Base-by-base conservation (phyloP, 176 grass and related monocot genomes). In the Hyparrhenia diplandra region DNA sequence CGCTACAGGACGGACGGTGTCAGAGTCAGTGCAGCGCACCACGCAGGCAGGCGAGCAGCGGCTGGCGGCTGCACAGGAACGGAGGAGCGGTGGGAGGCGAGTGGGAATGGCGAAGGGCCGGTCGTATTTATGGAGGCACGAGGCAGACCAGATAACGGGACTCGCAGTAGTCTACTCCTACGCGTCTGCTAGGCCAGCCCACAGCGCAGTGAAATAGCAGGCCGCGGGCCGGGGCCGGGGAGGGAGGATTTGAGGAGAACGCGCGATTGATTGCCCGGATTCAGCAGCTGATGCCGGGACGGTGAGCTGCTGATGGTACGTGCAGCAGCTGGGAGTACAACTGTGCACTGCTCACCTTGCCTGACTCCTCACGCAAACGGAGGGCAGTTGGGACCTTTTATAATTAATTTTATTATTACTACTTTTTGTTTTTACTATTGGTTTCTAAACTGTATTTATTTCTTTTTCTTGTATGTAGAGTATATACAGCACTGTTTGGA, bases 81-180 rank as follows among this genome's bases (percentile, higher is more conserved):
- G 7, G 16, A 8, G 5, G 58, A 47, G 10, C 21, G 70, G 59
- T 52, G 64, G 62, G 52, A 18, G 42, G 4, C 21, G 30, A 8
- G 24, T 10, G 8, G 37, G 45, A 49, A 2, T 7, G 76, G 69
- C 14, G 4, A 18, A 13, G 37, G 41, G 31, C 3, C 21, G 52
- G 55, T 11, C 55, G 67, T 90, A 90, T 86, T 90, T 90, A 90
- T 79, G 67, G 79, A 67, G 88, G 73, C 35, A 31, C 20, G 77
- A 20, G 64, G 27, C 43, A 24, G 65, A 45, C 78, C 65, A 59
- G 81, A 82, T 82, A 81, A 85, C 85, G 82, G 43, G 35, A 36
- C 35, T 36, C 4, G 35, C 4, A 37, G 12, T 46, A 28, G 36
- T 61, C 74, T 36, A 30, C 10, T 16, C 30, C 74, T 36, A 30